Evolutionary conservation across 352 stramenopile species (phyloP), one percentile per base, ranked within the genome.

Genomic region (Phytophthora megakarya): DNA sequence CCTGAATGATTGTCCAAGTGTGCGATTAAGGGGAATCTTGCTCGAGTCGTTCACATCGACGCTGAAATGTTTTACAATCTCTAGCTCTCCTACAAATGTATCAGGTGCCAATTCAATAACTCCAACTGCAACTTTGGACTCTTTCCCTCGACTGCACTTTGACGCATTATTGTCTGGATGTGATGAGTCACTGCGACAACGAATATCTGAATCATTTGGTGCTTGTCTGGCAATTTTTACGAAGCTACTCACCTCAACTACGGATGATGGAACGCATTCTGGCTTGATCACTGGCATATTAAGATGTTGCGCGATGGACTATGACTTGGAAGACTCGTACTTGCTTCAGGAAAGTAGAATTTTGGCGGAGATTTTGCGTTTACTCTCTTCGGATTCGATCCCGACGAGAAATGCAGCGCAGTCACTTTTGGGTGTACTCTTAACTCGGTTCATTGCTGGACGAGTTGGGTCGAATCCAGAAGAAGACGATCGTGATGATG

Each of bases 291-390:
- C 84, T 42, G 64, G 64, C 9, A 54, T 89, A 8, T 67, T 92
- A 15, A 88, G 86, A 45, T 63, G 72, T 0, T 81, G 81, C 13
- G 78, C 72, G 21, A 73, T 93, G 15, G 86, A 94, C 42, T 94
- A 89, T 40, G 73, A 93, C n/a, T 51, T 87, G 8, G 83, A 93
- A 30, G 86, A 94, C 40, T 76, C 79, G 8, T 88, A 88, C 46
- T 67, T 94, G 9, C 62, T 94, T 1, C 70, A 89, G 13, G 80
- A 90, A 21, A 91, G 83, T 56, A 75, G 68, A 9, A 56, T 93
- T 11, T 60, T 93, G 18, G 57, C 68, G 0, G 73, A 81, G 18
- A 72, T 93, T 22, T 57, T 94, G 8, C 69, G 65, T 8, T 57
- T 90, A n/a, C 56, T 92, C 8, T 80, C 71, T 22, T 80, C 73